A percentile compares a stretch with the other conserved stretches of the same genome.
Evolutionary conservation across 257 asterid genomes (phyloP).

Genomic region (Nicotiana attenuata): DNA sequence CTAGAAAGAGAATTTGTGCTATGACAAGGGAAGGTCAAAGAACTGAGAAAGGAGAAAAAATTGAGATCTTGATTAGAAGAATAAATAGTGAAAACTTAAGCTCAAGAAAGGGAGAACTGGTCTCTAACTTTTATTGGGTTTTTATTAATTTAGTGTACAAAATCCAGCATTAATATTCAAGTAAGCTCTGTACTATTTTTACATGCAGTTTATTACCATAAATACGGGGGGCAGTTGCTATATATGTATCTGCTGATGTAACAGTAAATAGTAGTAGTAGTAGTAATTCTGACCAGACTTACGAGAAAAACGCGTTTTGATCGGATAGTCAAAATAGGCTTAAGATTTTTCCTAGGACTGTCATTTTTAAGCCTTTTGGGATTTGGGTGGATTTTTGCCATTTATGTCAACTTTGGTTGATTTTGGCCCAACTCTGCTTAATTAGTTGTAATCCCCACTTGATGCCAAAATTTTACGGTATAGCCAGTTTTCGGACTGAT

Average conservation of each 20-base stretch:
- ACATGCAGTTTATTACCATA: neutral
- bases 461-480: no score
- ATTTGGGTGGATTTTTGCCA: neutral
- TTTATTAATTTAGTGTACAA: neutral
- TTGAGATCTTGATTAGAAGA: slow-evolving; percentile 17
- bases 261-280: no score
- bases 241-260: neutral
- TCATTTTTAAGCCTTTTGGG: neutral
- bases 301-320: slow-evolving; percentile 9
- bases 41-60: neutral
- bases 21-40: neutral
- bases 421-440: no score
- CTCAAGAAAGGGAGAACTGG: neutral
- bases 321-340: neutral
- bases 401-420: no score
- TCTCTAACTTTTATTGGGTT: neutral
- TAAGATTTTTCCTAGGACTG: neutral
- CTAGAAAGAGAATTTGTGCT: neutral
- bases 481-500: no score
- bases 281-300: neutral
- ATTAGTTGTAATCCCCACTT: no score
- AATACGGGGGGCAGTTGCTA: neutral
- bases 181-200: neutral
- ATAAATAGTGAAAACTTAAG: neutral
- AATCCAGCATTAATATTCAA: neutral